These are phyloP conservation scores for Candida michaelii DNA, from an alignment of 805 yeast species.

Conservation along the genomic window DNA sequence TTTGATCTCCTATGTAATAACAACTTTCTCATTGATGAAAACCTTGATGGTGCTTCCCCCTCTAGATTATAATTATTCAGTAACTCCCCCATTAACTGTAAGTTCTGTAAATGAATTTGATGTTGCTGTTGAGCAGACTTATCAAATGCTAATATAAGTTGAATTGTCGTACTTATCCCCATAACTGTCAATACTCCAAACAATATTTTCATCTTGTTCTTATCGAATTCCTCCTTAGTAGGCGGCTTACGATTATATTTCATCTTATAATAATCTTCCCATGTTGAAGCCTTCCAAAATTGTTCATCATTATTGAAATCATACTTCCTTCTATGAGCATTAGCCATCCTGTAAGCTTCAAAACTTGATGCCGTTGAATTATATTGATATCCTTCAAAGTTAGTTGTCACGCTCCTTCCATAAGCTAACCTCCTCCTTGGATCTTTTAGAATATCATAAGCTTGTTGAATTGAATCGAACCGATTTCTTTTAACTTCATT, in stretches of 20 bases:
- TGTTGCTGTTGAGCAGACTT: constrained; percentile 29
- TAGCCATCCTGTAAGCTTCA: constrained; percentile 38
- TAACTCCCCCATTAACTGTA: constrained; percentile 30
- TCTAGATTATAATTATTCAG: constrained; percentile 25
- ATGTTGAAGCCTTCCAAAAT: constrained; percentile 62
- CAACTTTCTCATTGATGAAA: constrained; percentile 34
- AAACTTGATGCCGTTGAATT: constrained; percentile 18
- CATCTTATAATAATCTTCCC: constrained; percentile 61
- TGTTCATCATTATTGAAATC: constrained; percentile 35
- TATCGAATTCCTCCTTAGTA: constrained; percentile 40
- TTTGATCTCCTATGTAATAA: constrained; percentile 32
- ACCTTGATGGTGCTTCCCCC: constrained; percentile 27
- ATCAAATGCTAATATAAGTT: constrained; percentile 38
- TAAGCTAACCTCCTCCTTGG: constrained; percentile 44
- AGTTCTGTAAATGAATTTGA: constrained; percentile 25
- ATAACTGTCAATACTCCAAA: constrained; percentile 35
- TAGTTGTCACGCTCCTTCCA: constrained; percentile 24
- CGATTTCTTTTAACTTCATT: constrained; percentile 30
- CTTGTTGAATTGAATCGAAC: constrained; percentile 32
- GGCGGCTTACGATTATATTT: constrained; percentile 37
- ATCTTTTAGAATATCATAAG: constrained; percentile 48
- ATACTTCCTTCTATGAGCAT: constrained; percentile 35
- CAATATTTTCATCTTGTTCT: constrained; percentile 42
- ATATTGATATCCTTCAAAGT: constrained; percentile 23
- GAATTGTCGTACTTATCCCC: constrained; percentile 30